These are phyloP conservation scores for Melaleuca quinquenervia DNA, from an alignment of 345 rosid genomes.

Conservation along the genomic window DNA sequence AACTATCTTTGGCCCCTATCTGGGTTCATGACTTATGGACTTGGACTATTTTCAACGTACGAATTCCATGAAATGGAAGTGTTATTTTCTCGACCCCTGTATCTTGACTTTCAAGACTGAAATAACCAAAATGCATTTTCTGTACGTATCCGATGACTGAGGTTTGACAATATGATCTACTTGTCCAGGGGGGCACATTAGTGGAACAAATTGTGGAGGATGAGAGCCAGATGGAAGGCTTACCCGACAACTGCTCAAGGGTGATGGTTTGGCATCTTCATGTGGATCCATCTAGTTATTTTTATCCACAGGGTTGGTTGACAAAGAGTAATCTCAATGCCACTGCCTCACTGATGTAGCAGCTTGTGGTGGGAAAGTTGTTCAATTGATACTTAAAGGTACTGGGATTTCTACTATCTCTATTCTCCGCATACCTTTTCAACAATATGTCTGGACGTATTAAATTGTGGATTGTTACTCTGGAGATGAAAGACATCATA, in stretches of 20 bases:
- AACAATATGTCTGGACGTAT: background rate
- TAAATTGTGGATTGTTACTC: background rate
- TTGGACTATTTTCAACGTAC: background rate
- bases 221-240: slow-evolving; percentile 66
- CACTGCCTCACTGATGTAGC: slow-evolving; percentile 13
- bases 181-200: slow-evolving; percentile 32
- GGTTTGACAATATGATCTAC: background rate
- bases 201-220: slow-evolving; percentile 62
- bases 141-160: background rate
- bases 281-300: slow-evolving; percentile 11
- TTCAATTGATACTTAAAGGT: background rate
- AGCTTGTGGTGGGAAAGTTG: background rate
- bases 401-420: background rate
- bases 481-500: background rate
- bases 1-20: background rate
- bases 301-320: slow-evolving; percentile 35
- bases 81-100: background rate
- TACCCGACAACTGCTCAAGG: slow-evolving; percentile 29
- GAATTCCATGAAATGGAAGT: background rate
- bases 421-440: background rate
- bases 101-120: background rate
- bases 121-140: background rate
- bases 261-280: slow-evolving; percentile 43
- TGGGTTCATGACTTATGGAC: background rate
- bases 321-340: slow-evolving; percentile 31